A percentile compares a stretch with the other conserved stretches of the same genome.
These are phyloP conservation scores for Candida schatavii DNA, from an alignment of 805 yeast genomes.

Conservation along the genomic window DNA sequence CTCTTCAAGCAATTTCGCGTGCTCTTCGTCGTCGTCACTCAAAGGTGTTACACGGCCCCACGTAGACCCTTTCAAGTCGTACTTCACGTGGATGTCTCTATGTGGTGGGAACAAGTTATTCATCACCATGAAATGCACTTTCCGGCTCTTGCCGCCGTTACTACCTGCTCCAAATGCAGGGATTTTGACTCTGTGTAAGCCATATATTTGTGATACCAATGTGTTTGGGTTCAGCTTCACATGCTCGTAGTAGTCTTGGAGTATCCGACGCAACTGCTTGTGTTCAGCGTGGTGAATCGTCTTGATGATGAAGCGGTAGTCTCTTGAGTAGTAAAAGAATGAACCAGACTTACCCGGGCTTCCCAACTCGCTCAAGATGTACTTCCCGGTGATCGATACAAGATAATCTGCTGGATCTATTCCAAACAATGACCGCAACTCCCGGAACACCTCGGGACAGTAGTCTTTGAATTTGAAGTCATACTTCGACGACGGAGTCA, in stretches of 20 bases:
- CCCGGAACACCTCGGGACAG: constrained; percentile 90
- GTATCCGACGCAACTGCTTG: constrained; percentile 67
- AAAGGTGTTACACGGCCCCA: constrained; percentile 66
- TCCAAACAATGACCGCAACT: constrained; percentile 73
- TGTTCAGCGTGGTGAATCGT: constrained; percentile 95
- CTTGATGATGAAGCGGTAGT: constrained; percentile 90
- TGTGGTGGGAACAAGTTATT: constrained; percentile 95
- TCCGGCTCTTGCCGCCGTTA: constrained; percentile 33
- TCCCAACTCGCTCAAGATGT: constrained; percentile 84
- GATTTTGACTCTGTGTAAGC: constrained; percentile 89
- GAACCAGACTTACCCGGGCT: constrained; percentile 98
- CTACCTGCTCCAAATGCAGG: constrained; percentile 58
- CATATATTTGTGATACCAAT: constrained; percentile 91
- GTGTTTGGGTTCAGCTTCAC: constrained; percentile 85
- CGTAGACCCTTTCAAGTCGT: constrained; percentile 91
- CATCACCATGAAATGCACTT: constrained; percentile 93
- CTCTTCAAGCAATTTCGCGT: constrained; percentile 20
- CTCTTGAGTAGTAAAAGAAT: constrained; percentile 91
- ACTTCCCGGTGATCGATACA: constrained; percentile 88
- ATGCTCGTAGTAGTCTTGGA: constrained; percentile 76
- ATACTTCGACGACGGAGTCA: constrained; percentile 90
- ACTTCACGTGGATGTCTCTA: constrained; percentile 77
- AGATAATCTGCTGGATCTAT: constrained; percentile 95
- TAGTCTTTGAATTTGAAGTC: constrained; percentile 97
- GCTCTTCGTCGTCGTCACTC: constrained; percentile 8